Conservation (phyloP, 768 basidiomycete species). For the Pleurotus djamor region DNA sequence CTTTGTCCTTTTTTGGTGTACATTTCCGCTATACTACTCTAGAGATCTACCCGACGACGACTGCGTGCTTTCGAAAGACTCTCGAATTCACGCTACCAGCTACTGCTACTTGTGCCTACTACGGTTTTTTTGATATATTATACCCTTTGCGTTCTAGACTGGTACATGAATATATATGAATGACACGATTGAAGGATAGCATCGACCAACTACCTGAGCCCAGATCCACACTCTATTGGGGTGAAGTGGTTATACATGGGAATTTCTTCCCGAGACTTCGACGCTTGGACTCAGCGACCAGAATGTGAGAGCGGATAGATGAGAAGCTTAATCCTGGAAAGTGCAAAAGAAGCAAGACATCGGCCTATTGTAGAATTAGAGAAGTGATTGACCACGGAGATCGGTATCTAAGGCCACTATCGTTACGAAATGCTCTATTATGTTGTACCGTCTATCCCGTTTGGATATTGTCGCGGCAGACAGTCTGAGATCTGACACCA, state of each 20-base stretch:
- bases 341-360: conserved; percentile 3
- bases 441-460: too few relatives aligned
- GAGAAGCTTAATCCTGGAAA: conserved; percentile 5
- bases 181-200: too few relatives aligned
- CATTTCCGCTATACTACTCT: background rate
- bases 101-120: too few relatives aligned
- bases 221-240: background rate
- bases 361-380: background rate
- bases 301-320: conserved; percentile 3
- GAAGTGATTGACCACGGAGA: conserved; percentile 5
- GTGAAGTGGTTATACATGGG: background rate
- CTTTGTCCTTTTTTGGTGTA: conserved; percentile 10
- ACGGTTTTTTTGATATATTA: too few relatives aligned
- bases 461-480: too few relatives aligned
- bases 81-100: too few relatives aligned
- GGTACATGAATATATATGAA: too few relatives aligned
- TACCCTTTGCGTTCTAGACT: too few relatives aligned
- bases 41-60: background rate
- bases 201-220: too few relatives aligned
- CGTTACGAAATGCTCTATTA: conserved; percentile 1
- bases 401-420: background rate
- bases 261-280: background rate
- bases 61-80: too few relatives aligned
- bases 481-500: background rate
- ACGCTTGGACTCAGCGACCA: background rate